Evolutionary conservation across 2,329 filamentous ascomycete genomes (phyloP).

Genomic region (Didymella exigua): DNA sequence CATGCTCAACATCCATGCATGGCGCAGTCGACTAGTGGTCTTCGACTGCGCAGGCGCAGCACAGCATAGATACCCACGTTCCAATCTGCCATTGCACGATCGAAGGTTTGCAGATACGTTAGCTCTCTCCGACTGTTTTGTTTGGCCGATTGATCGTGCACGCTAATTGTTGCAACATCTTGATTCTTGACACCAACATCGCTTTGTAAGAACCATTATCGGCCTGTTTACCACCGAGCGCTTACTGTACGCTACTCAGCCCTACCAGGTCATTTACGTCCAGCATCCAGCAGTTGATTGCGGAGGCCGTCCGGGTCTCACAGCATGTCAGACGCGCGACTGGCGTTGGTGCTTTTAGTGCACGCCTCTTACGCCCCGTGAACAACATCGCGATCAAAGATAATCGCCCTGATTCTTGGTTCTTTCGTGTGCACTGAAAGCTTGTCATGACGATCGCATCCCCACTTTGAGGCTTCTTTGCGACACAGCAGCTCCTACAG

Average conservation of each 20-base stretch:
- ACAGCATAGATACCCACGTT: not conserved
- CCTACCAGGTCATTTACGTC: not conserved
- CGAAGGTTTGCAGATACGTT: slow-evolving; percentile 3
- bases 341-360: slow-evolving; percentile 3
- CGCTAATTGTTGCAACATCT: not conserved
- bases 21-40: slow-evolving; percentile 3
- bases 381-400: slow-evolving; percentile 1
- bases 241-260: slow-evolving; percentile 11
- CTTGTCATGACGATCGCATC: slow-evolving; percentile 1
- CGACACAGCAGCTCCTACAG: not conserved
- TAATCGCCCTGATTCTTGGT: not conserved
- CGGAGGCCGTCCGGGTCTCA: slow-evolving; percentile 4
- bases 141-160: not conserved
- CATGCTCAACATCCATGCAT: not conserved
- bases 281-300: not conserved
- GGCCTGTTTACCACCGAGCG: not conserved
- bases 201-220: not conserved
- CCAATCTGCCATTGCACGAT: not conserved
- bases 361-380: slow-evolving; percentile 1
- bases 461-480: slow-evolving; percentile 1
- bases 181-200: not conserved
- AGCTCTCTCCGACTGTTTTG: not conserved
- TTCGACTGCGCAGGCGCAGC: not conserved
- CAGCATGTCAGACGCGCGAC: slow-evolving; percentile 1
- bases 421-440: not conserved